Percentiles rank a stretch among this genome's conserved stretches.
Conservation (phyloP, 2,329 filamentous ascomycete species). For the Dactylellina cionopaga region DNA sequence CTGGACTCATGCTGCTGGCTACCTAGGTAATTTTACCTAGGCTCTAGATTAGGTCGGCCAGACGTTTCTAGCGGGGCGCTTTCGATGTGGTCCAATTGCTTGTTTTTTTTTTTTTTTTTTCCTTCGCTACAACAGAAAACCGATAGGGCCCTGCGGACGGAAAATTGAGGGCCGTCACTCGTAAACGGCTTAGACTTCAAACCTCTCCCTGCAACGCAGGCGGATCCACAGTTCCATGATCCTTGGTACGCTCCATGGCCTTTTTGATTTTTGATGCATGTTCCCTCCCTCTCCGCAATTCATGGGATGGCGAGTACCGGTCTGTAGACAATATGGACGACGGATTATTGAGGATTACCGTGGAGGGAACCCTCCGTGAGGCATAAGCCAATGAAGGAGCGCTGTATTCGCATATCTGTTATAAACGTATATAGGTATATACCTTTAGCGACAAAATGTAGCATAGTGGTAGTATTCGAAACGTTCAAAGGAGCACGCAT, state of each 20-base stretch:
- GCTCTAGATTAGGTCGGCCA: no score
- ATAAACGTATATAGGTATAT: no score
- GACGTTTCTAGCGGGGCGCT: no score
- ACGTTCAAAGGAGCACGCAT: not conserved
- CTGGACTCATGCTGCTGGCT: slow-evolving; percentile 1
- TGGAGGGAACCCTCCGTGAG: no score
- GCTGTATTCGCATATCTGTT: not conserved
- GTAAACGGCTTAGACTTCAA: slow-evolving; percentile 47
- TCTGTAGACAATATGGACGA: not conserved
- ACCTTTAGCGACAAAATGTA: no score
- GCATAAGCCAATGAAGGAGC: not conserved
- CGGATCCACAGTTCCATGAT: slow-evolving; percentile 51
- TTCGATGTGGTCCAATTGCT: slow-evolving; percentile 16
- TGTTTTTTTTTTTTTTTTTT: no score
- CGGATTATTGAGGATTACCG: no score
- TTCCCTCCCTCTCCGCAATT: slow-evolving; percentile 40
- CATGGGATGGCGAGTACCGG: not conserved
- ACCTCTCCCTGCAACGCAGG: slow-evolving; percentile 40
- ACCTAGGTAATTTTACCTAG: no score
- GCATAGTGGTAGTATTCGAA: no score
- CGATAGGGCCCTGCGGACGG: slow-evolving; percentile 50
- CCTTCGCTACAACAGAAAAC: slow-evolving; percentile 1
- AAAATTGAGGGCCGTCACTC: slow-evolving; percentile 53
- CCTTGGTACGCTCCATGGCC: slow-evolving; percentile 29
- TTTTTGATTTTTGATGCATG: slow-evolving; percentile 13